Conservation (phyloP, 2,329 filamentous ascomycete genomes). For the Cercospora sesami region DNA sequence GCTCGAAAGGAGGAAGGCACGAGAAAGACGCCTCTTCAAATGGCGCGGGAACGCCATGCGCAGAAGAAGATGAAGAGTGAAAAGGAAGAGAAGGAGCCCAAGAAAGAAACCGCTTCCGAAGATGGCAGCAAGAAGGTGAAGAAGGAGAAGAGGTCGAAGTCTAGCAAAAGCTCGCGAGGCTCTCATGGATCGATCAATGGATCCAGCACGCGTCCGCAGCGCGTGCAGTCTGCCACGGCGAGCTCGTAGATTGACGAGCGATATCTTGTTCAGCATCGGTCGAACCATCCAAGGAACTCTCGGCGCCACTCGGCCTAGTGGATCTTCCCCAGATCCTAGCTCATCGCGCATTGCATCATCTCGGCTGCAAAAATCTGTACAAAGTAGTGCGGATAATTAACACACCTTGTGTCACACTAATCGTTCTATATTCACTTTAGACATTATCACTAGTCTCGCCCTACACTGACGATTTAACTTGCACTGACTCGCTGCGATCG, state of each 20-base stretch:
- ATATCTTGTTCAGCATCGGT: background rate
- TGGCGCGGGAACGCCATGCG: constrained; percentile 59
- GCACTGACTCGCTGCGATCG: background rate
- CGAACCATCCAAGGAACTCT: constrained; percentile 1
- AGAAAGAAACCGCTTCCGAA: constrained; percentile 6
- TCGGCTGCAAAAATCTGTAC: constrained; percentile 8
- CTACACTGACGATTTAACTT: background rate
- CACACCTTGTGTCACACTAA: background rate
- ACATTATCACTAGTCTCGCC: background rate
- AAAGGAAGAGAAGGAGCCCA: constrained; percentile 31
- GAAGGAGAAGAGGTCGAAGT: constrained; percentile 32
- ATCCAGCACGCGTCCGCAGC: constrained; percentile 12
- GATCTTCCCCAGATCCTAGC: constrained; percentile 18
- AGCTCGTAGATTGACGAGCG: constrained; percentile 3
- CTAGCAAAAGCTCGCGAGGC: constrained; percentile 13
- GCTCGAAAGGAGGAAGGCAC: constrained; percentile 26
- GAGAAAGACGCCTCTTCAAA: constrained; percentile 55
- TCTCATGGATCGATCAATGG: constrained; percentile 10
- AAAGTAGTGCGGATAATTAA: constrained; percentile 1
- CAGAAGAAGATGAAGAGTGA: constrained; percentile 45
- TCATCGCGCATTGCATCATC: constrained; percentile 12
- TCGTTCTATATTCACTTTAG: background rate
- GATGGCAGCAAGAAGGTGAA: constrained; percentile 1
- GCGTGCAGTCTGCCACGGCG: constrained; percentile 12
- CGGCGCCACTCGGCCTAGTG: constrained; percentile 17